phyloP scores from a whole-genome alignment of 108 stramenopile genomes.

The Asterionellopsis glacialis region DNA sequence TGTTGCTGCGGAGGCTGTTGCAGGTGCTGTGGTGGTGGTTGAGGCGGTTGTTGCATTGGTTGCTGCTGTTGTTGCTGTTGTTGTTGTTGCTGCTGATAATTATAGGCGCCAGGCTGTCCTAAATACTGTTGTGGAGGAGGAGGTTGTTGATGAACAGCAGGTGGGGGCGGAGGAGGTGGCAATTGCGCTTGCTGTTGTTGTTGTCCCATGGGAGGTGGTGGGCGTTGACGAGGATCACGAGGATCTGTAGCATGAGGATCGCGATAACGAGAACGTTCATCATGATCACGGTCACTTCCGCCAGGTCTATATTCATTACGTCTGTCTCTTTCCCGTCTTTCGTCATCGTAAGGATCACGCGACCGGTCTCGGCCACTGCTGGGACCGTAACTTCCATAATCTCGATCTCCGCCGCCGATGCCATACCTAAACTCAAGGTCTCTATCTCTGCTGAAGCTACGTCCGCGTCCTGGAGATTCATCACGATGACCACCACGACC shows the following conservation, averaged over 20 bases:
- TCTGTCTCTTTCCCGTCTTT: background rate
- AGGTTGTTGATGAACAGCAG: slow-evolving; percentile 5
- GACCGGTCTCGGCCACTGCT: too few species aligned
- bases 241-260: slow-evolving; percentile 16
- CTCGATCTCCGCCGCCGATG: too few species aligned
- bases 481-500: background rate
- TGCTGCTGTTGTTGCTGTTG: slow-evolving; percentile 10
- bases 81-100: slow-evolving; percentile 6
- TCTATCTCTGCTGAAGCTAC: too few species aligned
- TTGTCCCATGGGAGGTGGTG: background rate
- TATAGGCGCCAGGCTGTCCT: slow-evolving; percentile 2
- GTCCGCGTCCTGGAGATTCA: background rate
- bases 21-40: slow-evolving; percentile 10
- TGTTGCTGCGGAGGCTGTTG: slow-evolving; percentile 12
- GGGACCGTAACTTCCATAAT: too few species aligned
- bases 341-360: too few species aligned
- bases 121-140: slow-evolving; percentile 6
- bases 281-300: slow-evolving; percentile 1
- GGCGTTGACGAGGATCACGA: slow-evolving; percentile 4
- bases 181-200: slow-evolving; percentile 18
- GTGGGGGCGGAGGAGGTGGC: slow-evolving; percentile 30
- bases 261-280: slow-evolving; percentile 9
- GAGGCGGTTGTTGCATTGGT: slow-evolving; percentile 13
- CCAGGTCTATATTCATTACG: background rate
- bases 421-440: too few species aligned